Conservation (phyloP, 2,329 filamentous ascomycete species). For the Hortaea werneckii region DNA sequence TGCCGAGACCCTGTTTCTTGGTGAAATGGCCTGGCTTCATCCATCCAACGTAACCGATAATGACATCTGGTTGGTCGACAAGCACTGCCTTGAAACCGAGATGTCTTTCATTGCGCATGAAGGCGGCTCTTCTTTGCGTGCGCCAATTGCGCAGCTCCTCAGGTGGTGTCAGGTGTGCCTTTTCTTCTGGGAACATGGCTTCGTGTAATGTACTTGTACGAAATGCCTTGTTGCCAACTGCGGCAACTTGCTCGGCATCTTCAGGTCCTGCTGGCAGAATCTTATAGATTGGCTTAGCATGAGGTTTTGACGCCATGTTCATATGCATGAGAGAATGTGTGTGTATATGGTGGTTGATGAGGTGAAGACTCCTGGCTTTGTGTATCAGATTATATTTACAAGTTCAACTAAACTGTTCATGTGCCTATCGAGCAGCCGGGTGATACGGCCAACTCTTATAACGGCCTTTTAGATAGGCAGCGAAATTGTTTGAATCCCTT, state of each 20-base stretch:
- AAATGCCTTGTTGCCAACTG: background rate
- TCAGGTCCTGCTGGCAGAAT: slow-evolving; percentile 1
- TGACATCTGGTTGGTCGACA: background rate
- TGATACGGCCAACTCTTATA: too few species aligned
- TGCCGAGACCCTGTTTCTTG: background rate
- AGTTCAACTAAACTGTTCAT: too few species aligned
- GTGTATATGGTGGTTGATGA: too few species aligned
- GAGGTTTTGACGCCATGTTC: too few species aligned
- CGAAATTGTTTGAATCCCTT: too few species aligned
- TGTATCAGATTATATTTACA: too few species aligned
- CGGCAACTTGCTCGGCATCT: background rate
- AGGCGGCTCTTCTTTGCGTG: background rate
- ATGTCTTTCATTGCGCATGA: background rate
- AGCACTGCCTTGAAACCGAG: slow-evolving; percentile 1
- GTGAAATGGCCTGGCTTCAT: background rate
- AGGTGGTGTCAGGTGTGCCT: background rate
- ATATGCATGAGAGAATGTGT: too few species aligned
- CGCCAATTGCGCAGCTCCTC: background rate
- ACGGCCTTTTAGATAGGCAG: too few species aligned
- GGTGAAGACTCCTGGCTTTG: too few species aligned
- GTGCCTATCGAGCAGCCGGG: too few species aligned
- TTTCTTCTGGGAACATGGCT: background rate
- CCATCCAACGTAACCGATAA: slow-evolving; percentile 5
- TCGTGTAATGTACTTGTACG: background rate
- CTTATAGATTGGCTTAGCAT: background rate